These are phyloP conservation scores for Lagenaria siceraria DNA, from an alignment of 306 rosid species.

Conservation along the genomic window DNA sequence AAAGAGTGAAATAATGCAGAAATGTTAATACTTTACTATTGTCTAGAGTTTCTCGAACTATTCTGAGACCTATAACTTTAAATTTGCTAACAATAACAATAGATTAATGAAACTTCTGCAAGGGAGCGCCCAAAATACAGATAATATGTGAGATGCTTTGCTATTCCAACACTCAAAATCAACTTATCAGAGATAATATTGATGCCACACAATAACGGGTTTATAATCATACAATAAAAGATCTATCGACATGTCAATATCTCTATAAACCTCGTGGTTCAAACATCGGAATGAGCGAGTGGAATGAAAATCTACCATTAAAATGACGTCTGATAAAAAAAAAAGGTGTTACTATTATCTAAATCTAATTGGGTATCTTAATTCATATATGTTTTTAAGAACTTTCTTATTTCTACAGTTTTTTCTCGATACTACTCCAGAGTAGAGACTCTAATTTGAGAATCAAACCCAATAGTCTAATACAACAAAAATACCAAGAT, in stretches of 20 bases:
- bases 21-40: not conserved
- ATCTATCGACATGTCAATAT: not conserved
- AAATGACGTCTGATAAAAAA: not conserved
- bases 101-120: not conserved
- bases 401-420: too few species aligned
- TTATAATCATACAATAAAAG: not conserved
- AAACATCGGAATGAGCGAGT: not conserved
- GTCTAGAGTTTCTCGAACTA: not conserved
- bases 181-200: not conserved
- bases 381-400: too few species aligned
- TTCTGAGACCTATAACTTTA: not conserved
- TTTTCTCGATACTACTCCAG: not conserved
- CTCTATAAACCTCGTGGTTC: not conserved
- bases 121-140: not conserved
- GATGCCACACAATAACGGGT: not conserved
- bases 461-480: not conserved
- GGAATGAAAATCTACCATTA: not conserved
- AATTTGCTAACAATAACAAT: not conserved
- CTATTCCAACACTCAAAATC: not conserved
- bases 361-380: too few species aligned
- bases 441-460: not conserved
- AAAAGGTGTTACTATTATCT: too few species aligned
- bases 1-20: not conserved
- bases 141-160: not conserved
- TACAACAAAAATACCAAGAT: not conserved